Base-by-base conservation (phyloP, 768 basidiomycete genomes). In the Hygrocybe coccinea region DNA sequence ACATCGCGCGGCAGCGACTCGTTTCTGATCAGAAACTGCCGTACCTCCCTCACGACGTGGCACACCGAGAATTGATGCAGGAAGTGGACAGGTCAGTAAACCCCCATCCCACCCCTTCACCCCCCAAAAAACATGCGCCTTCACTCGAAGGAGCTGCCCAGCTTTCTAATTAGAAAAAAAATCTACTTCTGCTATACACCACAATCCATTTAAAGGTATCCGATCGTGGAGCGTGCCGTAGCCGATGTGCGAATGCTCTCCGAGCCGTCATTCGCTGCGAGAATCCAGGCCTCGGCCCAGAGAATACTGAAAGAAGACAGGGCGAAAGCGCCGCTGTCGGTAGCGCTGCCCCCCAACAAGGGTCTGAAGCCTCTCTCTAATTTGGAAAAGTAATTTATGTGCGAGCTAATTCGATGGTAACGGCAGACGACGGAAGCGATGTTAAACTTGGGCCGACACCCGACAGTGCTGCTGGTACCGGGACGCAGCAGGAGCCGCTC, bases 61-160 rank as follows among this genome's bases (percentile, higher is more conserved):
- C 81, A n/a, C 73, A 81, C 59, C 71, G 77, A 55, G 87, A 88
- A 59, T 69, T 90, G 12, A 77, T 84, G 73, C 85, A 87, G 46
- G 86, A 90, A 63, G 72, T 89, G 25, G 85, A 87, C 67, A 78
- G 86, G 87, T 83, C 51, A 60, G 70, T 59, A 46, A 51, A 54
- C 11, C 8, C 22, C 47, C 17, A 37, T 44, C 19, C 17, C 41
- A 22, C 22, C 35, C 10, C 4, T 29, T n/a, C n/a, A n/a, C n/a
- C n/a, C n/a, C n/a, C n/a, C n/a, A n/a, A n/a, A n/a, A n/a, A n/a
- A n/a, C n/a, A n/a, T n/a, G n/a, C n/a, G n/a, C n/a, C n/a, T n/a
- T n/a, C n/a, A n/a, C n/a, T n/a, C n/a, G n/a, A n/a, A n/a, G n/a
- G n/a, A n/a, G n/a, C n/a, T n/a, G n/a, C n/a, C n/a, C n/a, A n/a